Evolutionary conservation across 345 rosid genomes (phyloP), one percentile per base, ranked within the genome.

Genomic region (Aethionema arabicum): DNA sequence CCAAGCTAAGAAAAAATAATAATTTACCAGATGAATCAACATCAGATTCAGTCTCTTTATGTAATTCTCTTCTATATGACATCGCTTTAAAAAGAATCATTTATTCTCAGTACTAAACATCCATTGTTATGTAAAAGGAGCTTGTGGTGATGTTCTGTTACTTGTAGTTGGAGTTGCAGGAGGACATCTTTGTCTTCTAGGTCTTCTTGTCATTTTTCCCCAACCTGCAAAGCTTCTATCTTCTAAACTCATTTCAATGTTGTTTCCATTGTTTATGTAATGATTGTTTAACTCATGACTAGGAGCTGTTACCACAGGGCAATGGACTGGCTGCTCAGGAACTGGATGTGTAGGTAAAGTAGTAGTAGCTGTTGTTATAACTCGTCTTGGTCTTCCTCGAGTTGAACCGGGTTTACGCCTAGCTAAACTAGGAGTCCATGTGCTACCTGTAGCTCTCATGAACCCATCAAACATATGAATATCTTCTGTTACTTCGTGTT

Each of bases 181-280:
- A 3, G 77, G 79, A 74, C 76, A 84, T 66, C 90, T 71, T 61
- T 73, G 86, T 52, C 90, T 72, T 46, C 84, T 83, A 5, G 85
- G 92, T 32, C 93, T 86, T 80, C 93, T 75, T 5, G 88, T 81
- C 78, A 86, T 86, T 77, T 82, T 88, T 51, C 96, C 96, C 96
- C 96, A 88, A 46, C 90, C 88, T 16, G 78, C 68, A 50, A 85
- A 79, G 65, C 72, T 76, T 32, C 66, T 67, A 46, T 87, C 87
- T 46, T 78, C 85, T 15, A 69, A 35, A 49, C 73, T 71, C 39
- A 47, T 45, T 50, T 83, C 85, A 13, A 10, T 39, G 45, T 78
- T 39, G 45, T 78, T 72, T 39, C 72, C 72, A 46, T 32, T 65
- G 66, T 49, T 62, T 65, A 5, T 35, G 38, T 30, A 36, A 52